Evolutionary conservation across 495 filamentous ascomycete genomes (phyloP), one percentile per base, ranked within the genome.

Genomic region (Astrocystis sublimbata): DNA sequence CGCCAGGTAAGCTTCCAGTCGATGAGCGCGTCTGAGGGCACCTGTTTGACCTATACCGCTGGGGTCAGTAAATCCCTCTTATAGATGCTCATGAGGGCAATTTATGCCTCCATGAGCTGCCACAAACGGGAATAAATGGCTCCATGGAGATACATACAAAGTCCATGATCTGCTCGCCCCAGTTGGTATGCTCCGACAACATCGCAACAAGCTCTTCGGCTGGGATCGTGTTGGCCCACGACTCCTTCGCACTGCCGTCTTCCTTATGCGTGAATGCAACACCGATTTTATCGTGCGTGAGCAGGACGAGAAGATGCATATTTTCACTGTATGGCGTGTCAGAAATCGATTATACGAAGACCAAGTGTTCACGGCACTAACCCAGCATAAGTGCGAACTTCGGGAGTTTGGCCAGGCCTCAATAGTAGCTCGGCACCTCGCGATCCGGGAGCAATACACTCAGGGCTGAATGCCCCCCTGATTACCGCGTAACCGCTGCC

Each of bases 1-100:
- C 87, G 78, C 68, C 82, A 86, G 1, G 88, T 78, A 4, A 89
- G 76, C 61, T 88, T 86, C 79, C 83, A 89, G 63, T 88, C 83
- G n/a, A 88, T 78, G 24, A 86, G 65, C 28, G 76, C 69, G 54
- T 78, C 68, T 36, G 78, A 69, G 8, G 83, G 83, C 28, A 84
- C 85, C 50, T 77, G 78, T 30, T 76, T 76, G 6, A n/a, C n/a
- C n/a, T n/a, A n/a, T n/a, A n/a, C n/a, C n/a, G n/a, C n/a, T n/a
- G n/a, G n/a, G n/a, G n/a, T n/a, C n/a, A n/a, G n/a, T n/a, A n/a
- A n/a, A n/a, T n/a, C n/a, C n/a, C n/a, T n/a, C n/a, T n/a, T n/a
- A n/a, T n/a, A n/a, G n/a, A n/a, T n/a, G n/a, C n/a, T n/a, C n/a
- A n/a, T n/a, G n/a, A n/a, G n/a, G n/a, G n/a, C n/a, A n/a, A n/a